These are phyloP conservation scores for Suillus placidus DNA, from an alignment of 768 basidiomycete genomes.

Conservation along the genomic window DNA sequence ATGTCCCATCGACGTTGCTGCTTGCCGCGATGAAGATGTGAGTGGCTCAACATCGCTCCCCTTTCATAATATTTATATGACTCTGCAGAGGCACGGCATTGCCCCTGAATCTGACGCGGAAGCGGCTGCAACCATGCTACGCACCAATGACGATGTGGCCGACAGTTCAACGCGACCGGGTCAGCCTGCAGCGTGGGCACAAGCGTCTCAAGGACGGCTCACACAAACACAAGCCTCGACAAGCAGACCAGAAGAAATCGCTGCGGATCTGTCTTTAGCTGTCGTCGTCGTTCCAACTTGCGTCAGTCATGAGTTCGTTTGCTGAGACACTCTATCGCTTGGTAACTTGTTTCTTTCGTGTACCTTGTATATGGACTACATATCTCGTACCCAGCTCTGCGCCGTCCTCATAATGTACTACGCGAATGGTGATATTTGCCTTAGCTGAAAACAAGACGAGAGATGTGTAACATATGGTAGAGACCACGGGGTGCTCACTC, in stretches of 20 bases:
- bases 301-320: not conserved
- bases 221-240: not conserved
- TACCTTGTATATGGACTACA: too few species aligned
- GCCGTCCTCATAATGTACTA: too few species aligned
- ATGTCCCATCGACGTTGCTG: not conserved
- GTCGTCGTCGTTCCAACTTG: not conserved
- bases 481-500: too few species aligned
- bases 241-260: not conserved
- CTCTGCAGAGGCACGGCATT: not conserved
- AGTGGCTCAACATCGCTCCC: not conserved
- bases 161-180: not conserved
- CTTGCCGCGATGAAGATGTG: not conserved
- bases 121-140: not conserved
- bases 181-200: not conserved
- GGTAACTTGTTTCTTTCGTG: not conserved
- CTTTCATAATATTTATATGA: not conserved
- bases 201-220: not conserved
- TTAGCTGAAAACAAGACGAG: too few species aligned
- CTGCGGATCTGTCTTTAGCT: not conserved
- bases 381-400: too few species aligned
- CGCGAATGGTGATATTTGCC: too few species aligned
- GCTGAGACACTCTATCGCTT: not conserved
- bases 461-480: too few species aligned
- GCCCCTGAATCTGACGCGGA: not conserved
- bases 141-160: not conserved